A percentile compares a stretch with the other conserved stretches of the same genome.
phyloP scores from a whole-genome alignment of 108 stramenopile species.

The Chaetoceros muelleri region DNA sequence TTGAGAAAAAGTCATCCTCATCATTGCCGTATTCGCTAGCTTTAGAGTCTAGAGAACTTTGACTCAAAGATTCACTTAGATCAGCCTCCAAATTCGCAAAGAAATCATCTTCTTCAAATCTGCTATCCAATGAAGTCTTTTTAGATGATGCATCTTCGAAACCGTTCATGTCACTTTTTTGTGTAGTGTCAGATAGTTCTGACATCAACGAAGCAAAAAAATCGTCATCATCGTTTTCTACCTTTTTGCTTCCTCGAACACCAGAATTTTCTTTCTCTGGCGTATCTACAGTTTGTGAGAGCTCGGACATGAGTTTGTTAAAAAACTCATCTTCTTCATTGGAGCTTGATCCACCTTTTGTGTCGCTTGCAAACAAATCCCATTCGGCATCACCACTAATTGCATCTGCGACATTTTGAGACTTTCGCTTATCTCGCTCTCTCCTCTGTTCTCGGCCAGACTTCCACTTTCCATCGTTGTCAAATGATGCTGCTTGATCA shows the following conservation, averaged over 20 bases:
- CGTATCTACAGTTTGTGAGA: conserved; percentile 33
- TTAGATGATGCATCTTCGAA: background rate
- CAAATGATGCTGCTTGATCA: conserved; percentile 20
- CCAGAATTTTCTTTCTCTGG: conserved; percentile 5
- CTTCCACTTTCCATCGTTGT: conserved; percentile 19
- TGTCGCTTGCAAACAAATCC: conserved; percentile 34
- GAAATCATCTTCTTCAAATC: conserved; percentile 40
- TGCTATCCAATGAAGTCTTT: background rate
- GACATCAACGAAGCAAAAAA: conserved; percentile 66
- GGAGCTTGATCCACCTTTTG: conserved; percentile 16
- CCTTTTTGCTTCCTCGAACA: background rate
- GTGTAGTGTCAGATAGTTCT: conserved; percentile 51
- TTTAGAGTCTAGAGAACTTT: background rate
- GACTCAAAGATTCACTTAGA: conserved; percentile 13
- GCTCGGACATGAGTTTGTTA: conserved; percentile 35
- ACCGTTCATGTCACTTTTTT: background rate
- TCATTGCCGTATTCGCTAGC: conserved; percentile 1
- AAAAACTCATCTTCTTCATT: conserved; percentile 36
- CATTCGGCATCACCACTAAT: conserved; percentile 28
- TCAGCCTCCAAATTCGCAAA: conserved; percentile 54
- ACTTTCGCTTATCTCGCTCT: conserved; percentile 1
- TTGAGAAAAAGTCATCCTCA: conserved; percentile 59
- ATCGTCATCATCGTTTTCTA: conserved; percentile 46
- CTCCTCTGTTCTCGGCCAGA: conserved; percentile 11
- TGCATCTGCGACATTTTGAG: conserved; percentile 10